A percentile compares a stretch with the other conserved stretches of the same genome.
phyloP scores from a whole-genome alignment of 2,329 filamentous ascomycete species.

The Cladosporium oxysporum region DNA sequence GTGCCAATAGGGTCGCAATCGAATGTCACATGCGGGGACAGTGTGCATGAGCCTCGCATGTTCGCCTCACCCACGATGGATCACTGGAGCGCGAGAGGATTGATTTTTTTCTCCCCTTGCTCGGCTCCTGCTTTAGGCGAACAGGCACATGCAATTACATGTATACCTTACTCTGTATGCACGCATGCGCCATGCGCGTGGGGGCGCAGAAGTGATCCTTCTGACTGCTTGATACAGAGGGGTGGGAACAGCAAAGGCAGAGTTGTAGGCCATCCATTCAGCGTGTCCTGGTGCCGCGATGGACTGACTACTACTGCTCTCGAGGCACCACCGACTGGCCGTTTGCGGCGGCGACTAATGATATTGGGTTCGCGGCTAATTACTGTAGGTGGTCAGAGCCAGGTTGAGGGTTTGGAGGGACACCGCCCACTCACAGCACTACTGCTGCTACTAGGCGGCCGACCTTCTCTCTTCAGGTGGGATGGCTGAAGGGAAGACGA shows the following conservation, averaged over 20 bases:
- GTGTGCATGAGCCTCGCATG: not conserved
- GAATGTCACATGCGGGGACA: constrained; percentile 9
- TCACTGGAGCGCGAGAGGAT: not conserved
- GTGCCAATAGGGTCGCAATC: not conserved
- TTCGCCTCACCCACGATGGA: not conserved
- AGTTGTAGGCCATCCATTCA: not conserved
- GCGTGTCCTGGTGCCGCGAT: not conserved
- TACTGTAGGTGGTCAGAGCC: not conserved
- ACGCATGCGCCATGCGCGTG: constrained; percentile 3
- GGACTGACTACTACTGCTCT: not conserved
- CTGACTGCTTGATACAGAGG: constrained; percentile 10
- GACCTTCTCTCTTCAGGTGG: not conserved
- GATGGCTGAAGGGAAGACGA: not conserved
- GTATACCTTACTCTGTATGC: not conserved
- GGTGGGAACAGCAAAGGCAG: not conserved
- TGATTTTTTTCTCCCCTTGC: not conserved
- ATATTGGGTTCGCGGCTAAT: constrained; percentile 7
- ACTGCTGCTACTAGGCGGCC: not conserved
- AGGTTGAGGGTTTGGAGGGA: constrained; percentile 7
- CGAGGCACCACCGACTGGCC: not conserved
- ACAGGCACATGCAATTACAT: constrained; percentile 4
- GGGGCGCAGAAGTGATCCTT: constrained; percentile 2
- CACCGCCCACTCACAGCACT: not conserved
- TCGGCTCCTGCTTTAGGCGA: not conserved
- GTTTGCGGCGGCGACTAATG: not conserved